phyloP scores from a whole-genome alignment of 768 basidiomycete species.

The Nidularia sp. region DNA sequence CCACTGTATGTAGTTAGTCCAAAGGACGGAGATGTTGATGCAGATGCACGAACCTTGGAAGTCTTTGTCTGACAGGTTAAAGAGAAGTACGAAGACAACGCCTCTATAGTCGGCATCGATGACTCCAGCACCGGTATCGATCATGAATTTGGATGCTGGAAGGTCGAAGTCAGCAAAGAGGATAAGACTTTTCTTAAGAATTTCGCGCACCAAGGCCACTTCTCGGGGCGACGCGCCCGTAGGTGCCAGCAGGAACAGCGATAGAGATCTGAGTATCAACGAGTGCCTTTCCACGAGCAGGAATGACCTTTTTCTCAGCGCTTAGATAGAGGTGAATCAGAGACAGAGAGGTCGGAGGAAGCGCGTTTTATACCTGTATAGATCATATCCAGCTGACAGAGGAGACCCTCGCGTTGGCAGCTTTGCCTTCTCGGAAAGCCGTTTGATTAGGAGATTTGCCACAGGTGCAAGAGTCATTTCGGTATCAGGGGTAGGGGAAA shows the following conservation, averaged over 20 bases:
- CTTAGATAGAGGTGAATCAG: slow-evolving; percentile 30
- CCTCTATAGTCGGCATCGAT: slow-evolving; percentile 97
- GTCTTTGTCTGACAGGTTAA: slow-evolving; percentile 87
- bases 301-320: slow-evolving; percentile 80
- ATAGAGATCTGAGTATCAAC: slow-evolving; percentile 90
- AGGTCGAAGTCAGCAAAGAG: background rate
- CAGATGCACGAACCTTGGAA: slow-evolving; percentile 60
- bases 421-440: slow-evolving; percentile 75
- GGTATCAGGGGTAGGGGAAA: slow-evolving; percentile 34
- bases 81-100: slow-evolving; percentile 83
- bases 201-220: slow-evolving; percentile 80
- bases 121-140: slow-evolving; percentile 96
- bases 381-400: slow-evolving; percentile 90
- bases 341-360: background rate
- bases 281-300: slow-evolving; percentile 88
- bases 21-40: background rate
- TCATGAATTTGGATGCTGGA: slow-evolving; percentile 93
- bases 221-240: slow-evolving; percentile 94
- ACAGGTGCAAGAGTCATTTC: slow-evolving; percentile 30
- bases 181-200: background rate
- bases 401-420: slow-evolving; percentile 85
- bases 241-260: slow-evolving; percentile 89
- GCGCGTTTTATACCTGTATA: slow-evolving; percentile 69
- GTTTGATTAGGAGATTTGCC: slow-evolving; percentile 73
- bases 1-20: slow-evolving; percentile 46